Conservation (phyloP, 768 basidiomycete genomes). For the Serendipita indica region DNA sequence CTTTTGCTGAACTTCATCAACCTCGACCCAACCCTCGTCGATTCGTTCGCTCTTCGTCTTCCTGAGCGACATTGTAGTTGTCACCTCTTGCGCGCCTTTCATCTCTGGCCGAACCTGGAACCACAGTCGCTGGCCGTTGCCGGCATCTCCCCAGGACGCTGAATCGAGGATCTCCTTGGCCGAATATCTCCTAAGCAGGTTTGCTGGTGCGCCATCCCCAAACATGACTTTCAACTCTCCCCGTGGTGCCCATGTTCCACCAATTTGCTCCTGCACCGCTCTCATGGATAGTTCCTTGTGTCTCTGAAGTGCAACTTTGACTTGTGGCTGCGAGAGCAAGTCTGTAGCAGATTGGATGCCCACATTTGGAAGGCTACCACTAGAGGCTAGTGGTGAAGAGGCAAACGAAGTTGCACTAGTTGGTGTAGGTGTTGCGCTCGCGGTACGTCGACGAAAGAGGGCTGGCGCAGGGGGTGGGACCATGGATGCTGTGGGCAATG, state of each 20-base stretch:
- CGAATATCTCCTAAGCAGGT: neutral
- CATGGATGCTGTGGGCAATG: neutral
- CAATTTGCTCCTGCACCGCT: neutral
- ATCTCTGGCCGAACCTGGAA: conserved; percentile 8
- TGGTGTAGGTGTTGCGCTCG: neutral
- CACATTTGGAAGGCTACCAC: too few species aligned
- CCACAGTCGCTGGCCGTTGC: neutral
- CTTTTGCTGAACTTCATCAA: neutral
- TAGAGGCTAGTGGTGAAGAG: too few species aligned
- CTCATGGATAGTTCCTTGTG: conserved; percentile 8
- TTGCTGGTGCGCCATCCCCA: neutral
- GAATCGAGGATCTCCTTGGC: conserved; percentile 7
- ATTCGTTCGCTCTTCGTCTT: neutral
- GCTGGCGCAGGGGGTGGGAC: neutral
- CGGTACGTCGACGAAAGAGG: neutral
- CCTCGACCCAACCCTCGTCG: neutral
- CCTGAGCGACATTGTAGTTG: neutral
- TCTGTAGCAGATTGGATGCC: too few species aligned
- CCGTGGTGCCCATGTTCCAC: neutral
- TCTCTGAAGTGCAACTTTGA: conserved; percentile 1
- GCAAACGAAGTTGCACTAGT: too few species aligned
- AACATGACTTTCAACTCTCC: neutral
- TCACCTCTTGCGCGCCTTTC: neutral
- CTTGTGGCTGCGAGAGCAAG: neutral
- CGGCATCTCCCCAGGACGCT: neutral